Percentiles rank a stretch among this genome's conserved stretches.
Evolutionary conservation across 805 yeast species (phyloP).

Genomic region (Metschnikowia sp.): DNA sequence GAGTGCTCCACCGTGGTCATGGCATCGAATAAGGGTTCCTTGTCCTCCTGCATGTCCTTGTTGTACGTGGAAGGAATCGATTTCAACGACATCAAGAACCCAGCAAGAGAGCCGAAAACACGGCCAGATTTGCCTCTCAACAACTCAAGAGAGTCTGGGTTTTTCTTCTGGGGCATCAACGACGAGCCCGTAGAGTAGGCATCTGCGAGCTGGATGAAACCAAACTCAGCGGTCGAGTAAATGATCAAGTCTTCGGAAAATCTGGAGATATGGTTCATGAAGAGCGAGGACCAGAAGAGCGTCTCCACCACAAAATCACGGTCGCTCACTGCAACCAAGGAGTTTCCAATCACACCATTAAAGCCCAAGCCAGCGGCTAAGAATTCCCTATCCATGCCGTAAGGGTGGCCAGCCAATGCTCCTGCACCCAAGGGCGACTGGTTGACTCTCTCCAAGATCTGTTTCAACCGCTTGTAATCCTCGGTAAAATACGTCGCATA

Average conservation of each 20-base stretch:
- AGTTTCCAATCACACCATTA: constrained; percentile 85
- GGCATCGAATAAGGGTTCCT: constrained; percentile 95
- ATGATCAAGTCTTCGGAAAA: constrained; percentile 92
- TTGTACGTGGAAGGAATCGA: constrained; percentile 98
- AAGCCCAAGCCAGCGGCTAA: constrained; percentile 80
- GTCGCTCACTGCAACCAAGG: constrained; percentile 94
- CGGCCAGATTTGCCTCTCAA: constrained; percentile 97
- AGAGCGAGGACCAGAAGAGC: constrained; percentile 90
- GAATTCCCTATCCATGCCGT: constrained; percentile 94
- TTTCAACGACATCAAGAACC: constrained; percentile 93
- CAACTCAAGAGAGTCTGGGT: constrained; percentile 93
- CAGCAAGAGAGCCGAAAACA: constrained; percentile 91
- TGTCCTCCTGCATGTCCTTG: constrained; percentile 98
- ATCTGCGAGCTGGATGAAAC: constrained; percentile 88
- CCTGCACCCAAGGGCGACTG: constrained; percentile 94
- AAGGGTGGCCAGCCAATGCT: constrained; percentile 98
- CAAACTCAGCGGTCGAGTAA: constrained; percentile 97
- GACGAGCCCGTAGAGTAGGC: constrained; percentile 99
- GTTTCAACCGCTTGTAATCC: constrained; percentile 80
- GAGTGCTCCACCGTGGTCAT: constrained; percentile 91
- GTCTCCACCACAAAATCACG: constrained; percentile 96
- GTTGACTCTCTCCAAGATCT: constrained; percentile 79
- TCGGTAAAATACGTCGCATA: constrained; percentile 93
- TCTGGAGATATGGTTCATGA: constrained; percentile 94
- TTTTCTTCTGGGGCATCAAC: constrained; percentile 98